These are phyloP conservation scores for Nelumbo lutea DNA, from an alignment of 164 flowering plant species.

Conservation along the genomic window DNA sequence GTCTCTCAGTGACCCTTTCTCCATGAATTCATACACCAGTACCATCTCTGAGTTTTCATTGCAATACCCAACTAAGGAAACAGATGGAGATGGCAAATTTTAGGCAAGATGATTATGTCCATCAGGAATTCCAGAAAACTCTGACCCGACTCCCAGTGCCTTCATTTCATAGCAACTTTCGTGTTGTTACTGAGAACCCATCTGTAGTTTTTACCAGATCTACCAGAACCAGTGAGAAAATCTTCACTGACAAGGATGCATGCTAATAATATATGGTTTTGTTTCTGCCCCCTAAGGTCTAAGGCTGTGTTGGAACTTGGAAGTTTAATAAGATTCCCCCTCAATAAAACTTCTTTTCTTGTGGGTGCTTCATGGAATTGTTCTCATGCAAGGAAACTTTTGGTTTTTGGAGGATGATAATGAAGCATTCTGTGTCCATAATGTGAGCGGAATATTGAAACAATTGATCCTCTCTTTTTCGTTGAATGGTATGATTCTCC, in stretches of 20 bases:
- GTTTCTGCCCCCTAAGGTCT: too few relatives aligned
- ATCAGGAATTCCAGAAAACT: conserved; percentile 31
- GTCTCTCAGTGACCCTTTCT: conserved; percentile 32
- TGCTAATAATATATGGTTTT: conserved; percentile 16
- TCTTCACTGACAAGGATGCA: conserved; percentile 23
- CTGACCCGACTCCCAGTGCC: conserved; percentile 26
- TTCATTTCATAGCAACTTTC: conserved; percentile 37
- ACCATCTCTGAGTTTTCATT: conserved; percentile 38
- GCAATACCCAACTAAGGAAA: conserved; percentile 35
- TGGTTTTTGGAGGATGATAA: too few relatives aligned
- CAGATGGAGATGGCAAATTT: conserved; percentile 35
- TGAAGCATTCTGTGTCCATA: too few relatives aligned
- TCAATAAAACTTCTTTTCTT: too few relatives aligned
- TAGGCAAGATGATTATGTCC: conserved; percentile 28
- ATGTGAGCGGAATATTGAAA: too few relatives aligned
- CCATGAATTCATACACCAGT: conserved; percentile 43
- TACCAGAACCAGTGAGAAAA: conserved; percentile 33
- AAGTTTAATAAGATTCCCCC: too few relatives aligned
- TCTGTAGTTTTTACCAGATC: conserved; percentile 38
- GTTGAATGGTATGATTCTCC: too few relatives aligned
- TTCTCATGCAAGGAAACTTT: too few relatives aligned
- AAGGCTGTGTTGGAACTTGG: too few relatives aligned
- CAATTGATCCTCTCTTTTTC: too few relatives aligned
- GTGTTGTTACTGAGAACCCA: conserved; percentile 19
- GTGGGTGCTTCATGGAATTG: too few relatives aligned